phyloP scores from a whole-genome alignment of 805 yeast genomes.

The Scheffersomyces coipomensis region DNA sequence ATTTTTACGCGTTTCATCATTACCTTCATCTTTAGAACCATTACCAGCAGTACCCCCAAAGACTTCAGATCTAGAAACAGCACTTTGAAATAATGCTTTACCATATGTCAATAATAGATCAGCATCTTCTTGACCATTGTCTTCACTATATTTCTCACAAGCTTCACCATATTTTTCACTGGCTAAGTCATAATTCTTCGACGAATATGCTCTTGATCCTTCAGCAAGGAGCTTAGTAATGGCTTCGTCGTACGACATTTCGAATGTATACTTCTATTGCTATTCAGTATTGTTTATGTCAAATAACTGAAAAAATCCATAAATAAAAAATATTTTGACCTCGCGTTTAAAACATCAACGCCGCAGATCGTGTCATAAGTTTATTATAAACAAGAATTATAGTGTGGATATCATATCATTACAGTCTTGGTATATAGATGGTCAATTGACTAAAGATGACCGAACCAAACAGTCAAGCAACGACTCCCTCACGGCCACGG shows the following conservation, averaged over 20 bases:
- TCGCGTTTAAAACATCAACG: no score
- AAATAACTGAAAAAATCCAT: no score
- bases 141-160: slow-evolving; percentile 53
- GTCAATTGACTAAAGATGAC: no score
- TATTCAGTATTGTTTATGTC: no score
- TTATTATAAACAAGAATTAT: no score
- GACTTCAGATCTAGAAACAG: slow-evolving; percentile 71
- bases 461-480: no score
- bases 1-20: slow-evolving; percentile 22
- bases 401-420: no score
- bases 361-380: no score
- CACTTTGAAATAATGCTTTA: slow-evolving; percentile 73
- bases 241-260: slow-evolving; percentile 31
- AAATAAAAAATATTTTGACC: no score
- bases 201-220: slow-evolving; percentile 65
- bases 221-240: slow-evolving; percentile 50
- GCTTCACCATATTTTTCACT: slow-evolving; percentile 71
- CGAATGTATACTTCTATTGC: no score
- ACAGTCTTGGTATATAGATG: no score
- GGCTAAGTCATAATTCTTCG: slow-evolving; percentile 66
- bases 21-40: slow-evolving; percentile 17
- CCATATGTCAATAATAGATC: slow-evolving; percentile 77
- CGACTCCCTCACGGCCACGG: no score
- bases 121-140: slow-evolving; percentile 63
- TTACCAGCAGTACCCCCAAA: slow-evolving; percentile 49